Base-by-base conservation (phyloP, 1,284 basidiomycete species). In the Tetrapyrgos nigripes region DNA sequence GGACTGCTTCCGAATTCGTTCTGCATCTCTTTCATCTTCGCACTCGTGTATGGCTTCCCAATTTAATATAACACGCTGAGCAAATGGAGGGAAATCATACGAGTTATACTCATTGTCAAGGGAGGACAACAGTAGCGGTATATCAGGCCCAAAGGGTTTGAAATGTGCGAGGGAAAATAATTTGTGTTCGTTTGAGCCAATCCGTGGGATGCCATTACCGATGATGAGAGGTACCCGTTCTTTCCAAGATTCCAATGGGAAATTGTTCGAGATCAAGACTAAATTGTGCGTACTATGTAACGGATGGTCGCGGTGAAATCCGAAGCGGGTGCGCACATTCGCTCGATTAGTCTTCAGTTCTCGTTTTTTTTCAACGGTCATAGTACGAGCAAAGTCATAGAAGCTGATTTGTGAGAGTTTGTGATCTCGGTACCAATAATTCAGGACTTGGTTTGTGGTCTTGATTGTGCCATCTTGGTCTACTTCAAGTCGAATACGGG, bases 1-100 rank as follows among this genome's bases (percentile, higher is more conserved):
- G 37, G 37, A 11, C 19, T 40, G 37, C 19, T 40, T 40, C 17
- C 37, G 6, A n/a, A 40, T 29, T 14, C 67, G 29, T 23, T 74
- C 72, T 17, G 70, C 69, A 65, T 74, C 72, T 23, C 66, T 48
- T 45, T 70, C 64, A 68, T 74, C 72, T 57, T 72, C 66, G 60
- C 72, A 74, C 57, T 74, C 72, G 65, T 72, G 58, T 0, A 73
- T 62, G 8, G 67, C 71, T 45, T 72, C 68, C 72, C 71, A 74
- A 45, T 73, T 73, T 10, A 62, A 55, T 54, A 72, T 66, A 17
- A 72, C 58, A n/a, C 14, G 10, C 4, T 21, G 9, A 14, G 50
- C 55, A 13, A 19, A 8, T 5, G 21, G 2, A 24, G 50, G 24
- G 58, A 72, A 71, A 4, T 59, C 9, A 58, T 47, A 69, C 3